Evolutionary conservation across 2,329 filamentous ascomycete genomes (phyloP), one percentile per base, ranked within the genome.

Genomic region (Aspergillus pseudoterreus): DNA sequence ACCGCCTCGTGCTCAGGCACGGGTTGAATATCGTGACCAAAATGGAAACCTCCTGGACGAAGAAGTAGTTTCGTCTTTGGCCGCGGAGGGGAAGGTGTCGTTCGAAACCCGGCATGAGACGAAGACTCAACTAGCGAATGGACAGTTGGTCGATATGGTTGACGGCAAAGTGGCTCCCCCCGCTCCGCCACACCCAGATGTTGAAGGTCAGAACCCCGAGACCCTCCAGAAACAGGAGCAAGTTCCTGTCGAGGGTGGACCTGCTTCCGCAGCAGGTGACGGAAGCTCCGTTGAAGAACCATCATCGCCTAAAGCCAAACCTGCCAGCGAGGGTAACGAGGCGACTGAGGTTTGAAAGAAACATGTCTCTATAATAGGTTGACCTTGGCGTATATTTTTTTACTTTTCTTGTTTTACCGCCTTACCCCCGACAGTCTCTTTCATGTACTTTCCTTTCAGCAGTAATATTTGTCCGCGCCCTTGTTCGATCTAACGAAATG

Each of bases 31-130:
- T 75, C 88, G 94, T 49, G 94, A 97, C 70, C 90, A 96, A 71
- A 80, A 95, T 62, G 94, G 94, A 59, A 96, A 96, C 66, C 71
- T 97, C 30, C 82, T 99, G 30, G 78, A 92, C 65, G 84, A 87
- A 49, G 88, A 91, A 65, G 83, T 96, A 68, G 91, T 99, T 53
- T 83, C 87, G 64, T 83, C 82, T 17, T 82, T 99, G 30, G 58
- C 68, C 21, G 67, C 69, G 41, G 83, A 92, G 70, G 94, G 92
- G 64, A 95, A 96, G 73, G 92, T 97, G 53, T 90, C 90, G 64
- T 96, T 99, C 75, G 86, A 95, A 75, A 97, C 94, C 11, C 87
- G 87, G 60, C 96, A 96, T 69, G 92, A 97, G 78, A 96, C 92
- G n/a, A 83, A 88, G 58, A 96, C 91, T 8, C 86, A 90, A 52